Base-by-base conservation (phyloP, 2,329 filamentous ascomycete genomes). In the Trichocomaceae sp. region DNA sequence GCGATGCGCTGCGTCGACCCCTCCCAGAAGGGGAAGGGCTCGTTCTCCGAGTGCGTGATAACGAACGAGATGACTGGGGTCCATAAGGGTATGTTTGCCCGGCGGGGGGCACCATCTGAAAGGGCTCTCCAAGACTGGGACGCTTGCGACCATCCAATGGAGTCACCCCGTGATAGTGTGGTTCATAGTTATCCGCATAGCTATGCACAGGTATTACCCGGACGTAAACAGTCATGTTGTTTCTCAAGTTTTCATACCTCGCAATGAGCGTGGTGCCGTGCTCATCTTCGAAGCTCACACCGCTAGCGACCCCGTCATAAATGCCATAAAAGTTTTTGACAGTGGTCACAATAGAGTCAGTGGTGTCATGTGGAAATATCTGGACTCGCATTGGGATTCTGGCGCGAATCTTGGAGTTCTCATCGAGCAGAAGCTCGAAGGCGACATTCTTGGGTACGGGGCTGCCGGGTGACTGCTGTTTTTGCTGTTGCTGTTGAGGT, bases 261-360 rank as follows among this genome's bases (percentile, higher is more conserved):
- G 92, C 90, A 72, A 99, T 97, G 66, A 99, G 83, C 58, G 88
- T 95, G 66, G 88, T 92, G 65, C 89, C 90, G 64, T 87, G 79
- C 60, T 88, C 83, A 71, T 97, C 92, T 74, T 97, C 92, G 67
- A 99, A 97, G 75, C 90, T 95, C 67, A 99, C 87, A 61, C 93
- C 91, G 69, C 86, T 86, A 62, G 83, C 83, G 63, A 83, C 81
- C 59, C 83, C 85, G 61, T 92, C 88, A 71, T 96, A 96, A 62
- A 99, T 81, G 58, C 93, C 93, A 69, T 96, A 97, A 76, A 97
- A 97, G 78, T 96, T 97, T 81, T 96, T 97, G 67, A 97, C 92
- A 1, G 93, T 97, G 13, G 90, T 93, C 60, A 97, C 89, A 75
- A 99, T 99, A 35, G 91, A 96, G 69, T 97, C 92, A 20, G 92